Evolutionary conservation across 495 filamentous ascomycete genomes (phyloP).

Genomic region (Tuber calosporum): DNA sequence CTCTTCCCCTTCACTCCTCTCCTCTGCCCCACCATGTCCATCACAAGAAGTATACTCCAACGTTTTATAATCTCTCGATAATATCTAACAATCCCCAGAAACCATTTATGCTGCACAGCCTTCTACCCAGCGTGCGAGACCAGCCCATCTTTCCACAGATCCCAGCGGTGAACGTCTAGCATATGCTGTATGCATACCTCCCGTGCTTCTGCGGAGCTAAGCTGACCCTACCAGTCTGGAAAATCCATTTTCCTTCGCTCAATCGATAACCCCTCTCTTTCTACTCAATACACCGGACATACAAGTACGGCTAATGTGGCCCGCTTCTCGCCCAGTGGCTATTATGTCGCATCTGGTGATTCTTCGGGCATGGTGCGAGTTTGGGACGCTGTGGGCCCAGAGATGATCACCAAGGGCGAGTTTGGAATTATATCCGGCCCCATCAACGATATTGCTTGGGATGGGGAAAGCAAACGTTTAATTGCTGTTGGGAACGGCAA

Average conservation of each 20-base stretch:
- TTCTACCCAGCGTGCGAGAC: constrained; percentile 74
- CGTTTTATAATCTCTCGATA: constrained; percentile 5
- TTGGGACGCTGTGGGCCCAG: constrained; percentile 64
- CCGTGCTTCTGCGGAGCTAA: not conserved
- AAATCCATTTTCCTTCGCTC: constrained; percentile 93
- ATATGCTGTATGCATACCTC: constrained; percentile 64
- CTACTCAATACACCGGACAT: constrained; percentile 85
- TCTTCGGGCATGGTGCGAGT: constrained; percentile 73
- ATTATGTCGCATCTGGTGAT: constrained; percentile 92
- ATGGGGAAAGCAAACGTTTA: constrained; percentile 90
- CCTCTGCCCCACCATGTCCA: constrained; percentile 18
- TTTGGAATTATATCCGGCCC: constrained; percentile 90
- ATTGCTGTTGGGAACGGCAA: constrained; percentile 94
- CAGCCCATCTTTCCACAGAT: constrained; percentile 84
- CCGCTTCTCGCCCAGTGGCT: constrained; percentile 88
- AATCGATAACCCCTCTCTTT: constrained; percentile 76
- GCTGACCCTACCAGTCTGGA: constrained; percentile 57
- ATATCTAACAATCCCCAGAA: constrained; percentile 46
- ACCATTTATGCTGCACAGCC: constrained; percentile 70
- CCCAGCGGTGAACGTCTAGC: constrained; percentile 86
- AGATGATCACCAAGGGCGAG: constrained; percentile 61
- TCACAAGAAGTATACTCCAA: constrained; percentile 28
- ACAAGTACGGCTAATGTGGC: constrained; percentile 83
- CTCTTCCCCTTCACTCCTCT: not conserved
- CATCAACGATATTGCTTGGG: constrained; percentile 95